Conservation (phyloP, 2,329 filamentous ascomycete species). For the Beauveria bassiana region DNA sequence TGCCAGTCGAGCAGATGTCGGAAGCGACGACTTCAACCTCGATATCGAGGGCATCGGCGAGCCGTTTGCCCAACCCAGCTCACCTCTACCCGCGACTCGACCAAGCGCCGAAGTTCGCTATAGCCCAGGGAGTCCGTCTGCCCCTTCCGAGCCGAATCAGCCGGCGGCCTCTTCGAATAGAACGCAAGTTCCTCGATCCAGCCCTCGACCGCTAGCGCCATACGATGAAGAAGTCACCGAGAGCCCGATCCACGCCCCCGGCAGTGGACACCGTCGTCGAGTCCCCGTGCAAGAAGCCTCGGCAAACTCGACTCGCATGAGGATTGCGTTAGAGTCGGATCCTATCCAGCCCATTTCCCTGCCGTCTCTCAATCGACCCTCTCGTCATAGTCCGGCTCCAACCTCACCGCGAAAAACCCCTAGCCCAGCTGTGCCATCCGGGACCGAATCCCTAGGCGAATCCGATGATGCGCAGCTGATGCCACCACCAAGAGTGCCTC, state of each 20-base stretch:
- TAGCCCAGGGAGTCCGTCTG: background rate
- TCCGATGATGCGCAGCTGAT: constrained; percentile 16
- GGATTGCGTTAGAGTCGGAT: constrained; percentile 28
- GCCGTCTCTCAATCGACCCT: background rate
- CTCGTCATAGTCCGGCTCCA: background rate
- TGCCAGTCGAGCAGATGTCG: constrained; percentile 46
- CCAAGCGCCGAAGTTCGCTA: background rate
- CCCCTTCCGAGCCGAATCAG: background rate
- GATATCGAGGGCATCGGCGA: constrained; percentile 36
- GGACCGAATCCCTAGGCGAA: constrained; percentile 13
- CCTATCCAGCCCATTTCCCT: constrained; percentile 14
- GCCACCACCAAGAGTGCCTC: background rate
- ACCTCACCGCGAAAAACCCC: background rate
- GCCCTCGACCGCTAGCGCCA: background rate
- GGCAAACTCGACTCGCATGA: constrained; percentile 35
- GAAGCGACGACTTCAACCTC: constrained; percentile 49
- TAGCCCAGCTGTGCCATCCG: background rate
- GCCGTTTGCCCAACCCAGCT: constrained; percentile 14
- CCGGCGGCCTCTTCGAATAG: background rate
- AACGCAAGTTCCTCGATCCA: background rate
- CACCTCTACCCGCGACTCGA: background rate
- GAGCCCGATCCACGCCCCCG: constrained; percentile 47
- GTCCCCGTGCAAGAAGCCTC: constrained; percentile 28
- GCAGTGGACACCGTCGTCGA: constrained; percentile 42
- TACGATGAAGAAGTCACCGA: constrained; percentile 32